Percentiles rank a stretch among this genome's conserved stretches.
Conservation (phyloP, 2,329 filamentous ascomycete genomes). For the Juglanconis sp. region DNA sequence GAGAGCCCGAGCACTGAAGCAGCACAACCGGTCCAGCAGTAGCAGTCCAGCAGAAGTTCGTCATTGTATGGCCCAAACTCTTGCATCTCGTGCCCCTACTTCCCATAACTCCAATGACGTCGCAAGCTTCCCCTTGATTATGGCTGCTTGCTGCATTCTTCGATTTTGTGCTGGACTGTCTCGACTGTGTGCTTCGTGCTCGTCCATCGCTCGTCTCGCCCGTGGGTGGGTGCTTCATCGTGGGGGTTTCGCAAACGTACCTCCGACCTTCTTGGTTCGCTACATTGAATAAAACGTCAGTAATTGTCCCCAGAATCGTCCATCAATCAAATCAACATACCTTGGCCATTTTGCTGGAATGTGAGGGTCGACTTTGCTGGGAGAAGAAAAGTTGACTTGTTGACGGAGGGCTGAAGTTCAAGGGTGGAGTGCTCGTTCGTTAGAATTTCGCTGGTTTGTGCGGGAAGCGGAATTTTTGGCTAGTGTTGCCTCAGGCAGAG, state of each 20-base stretch:
- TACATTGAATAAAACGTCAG: conserved; percentile 2
- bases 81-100: not conserved
- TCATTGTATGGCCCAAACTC: not conserved
- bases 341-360: conserved; percentile 19
- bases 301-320: not conserved
- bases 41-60: not conserved
- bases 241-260: conserved; percentile 16
- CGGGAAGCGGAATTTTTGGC: conserved; percentile 12
- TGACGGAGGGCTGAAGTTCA: conserved; percentile 6
- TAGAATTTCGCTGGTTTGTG: conserved; percentile 16
- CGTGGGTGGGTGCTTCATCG: not conserved
- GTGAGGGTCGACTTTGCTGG: conserved; percentile 19
- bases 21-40: not conserved
- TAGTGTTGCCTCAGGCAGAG: conserved; percentile 15
- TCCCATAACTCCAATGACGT: not conserved
- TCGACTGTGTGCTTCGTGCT: conserved; percentile 7
- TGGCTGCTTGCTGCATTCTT: not conserved
- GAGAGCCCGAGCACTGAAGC: not conserved
- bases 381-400: conserved; percentile 16
- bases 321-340: conserved; percentile 1
- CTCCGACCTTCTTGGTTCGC: conserved; percentile 81
- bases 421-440: conserved; percentile 5
- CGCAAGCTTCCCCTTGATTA: not conserved
- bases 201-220: conserved; percentile 13
- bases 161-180: not conserved